These are phyloP conservation scores for Corrigiola litoralis DNA, from an alignment of 179 eudicot genomes.

Conservation along the genomic window DNA sequence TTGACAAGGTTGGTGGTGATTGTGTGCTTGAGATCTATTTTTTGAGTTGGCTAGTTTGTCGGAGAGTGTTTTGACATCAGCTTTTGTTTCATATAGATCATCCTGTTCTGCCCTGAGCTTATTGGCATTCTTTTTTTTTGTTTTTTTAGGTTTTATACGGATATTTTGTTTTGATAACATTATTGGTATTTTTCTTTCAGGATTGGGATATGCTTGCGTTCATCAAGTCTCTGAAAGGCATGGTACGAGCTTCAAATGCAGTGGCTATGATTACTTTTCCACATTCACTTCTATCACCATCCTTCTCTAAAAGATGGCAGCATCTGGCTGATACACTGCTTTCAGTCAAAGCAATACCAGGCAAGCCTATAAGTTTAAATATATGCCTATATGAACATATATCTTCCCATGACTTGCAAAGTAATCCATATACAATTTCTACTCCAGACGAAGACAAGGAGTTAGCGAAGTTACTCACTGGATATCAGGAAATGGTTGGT, in stretches of 20 bases:
- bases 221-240: conserved; percentile 69
- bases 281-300: conserved; percentile 61
- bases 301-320: conserved; percentile 81
- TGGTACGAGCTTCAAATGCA: conserved; percentile 64
- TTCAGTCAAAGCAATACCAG: conserved; percentile 87
- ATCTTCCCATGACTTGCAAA: neutral
- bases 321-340: conserved; percentile 91
- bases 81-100: no score
- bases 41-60: no score
- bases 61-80: no score
- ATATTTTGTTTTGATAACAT: neutral
- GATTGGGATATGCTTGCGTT: conserved; percentile 92
- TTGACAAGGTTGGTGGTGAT: conserved; percentile 45
- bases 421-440: conserved; percentile 3
- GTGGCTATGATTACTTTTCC: conserved; percentile 79
- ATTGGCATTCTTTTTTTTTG: no score
- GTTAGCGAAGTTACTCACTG: conserved; percentile 74
- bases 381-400: neutral
- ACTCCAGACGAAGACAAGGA: conserved; percentile 89
- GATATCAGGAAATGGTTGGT: conserved; percentile 95
- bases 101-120: no score
- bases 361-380: conserved; percentile 24
- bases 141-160: neutral
- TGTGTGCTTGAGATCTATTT: neutral
- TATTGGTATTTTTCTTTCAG: conserved; percentile 22